Evolutionary conservation across 306 rosid species (phyloP).

Genomic region (Herpetospermum pedunculosum): DNA sequence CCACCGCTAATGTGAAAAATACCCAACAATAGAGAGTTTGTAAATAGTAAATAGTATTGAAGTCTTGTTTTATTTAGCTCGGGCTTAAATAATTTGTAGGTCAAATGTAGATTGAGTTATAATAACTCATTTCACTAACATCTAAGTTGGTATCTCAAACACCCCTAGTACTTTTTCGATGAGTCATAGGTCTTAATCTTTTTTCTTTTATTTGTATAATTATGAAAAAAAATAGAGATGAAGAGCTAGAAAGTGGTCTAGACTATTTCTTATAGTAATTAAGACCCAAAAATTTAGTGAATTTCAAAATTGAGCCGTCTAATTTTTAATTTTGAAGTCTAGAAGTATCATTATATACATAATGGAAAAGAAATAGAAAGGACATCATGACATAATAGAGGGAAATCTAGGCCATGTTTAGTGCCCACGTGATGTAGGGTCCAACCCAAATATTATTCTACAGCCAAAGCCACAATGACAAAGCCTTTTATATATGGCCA

Average conservation of each 20-base stretch:
- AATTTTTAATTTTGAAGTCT: not conserved
- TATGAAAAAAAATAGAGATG: not conserved
- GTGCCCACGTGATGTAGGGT: conserved; percentile 3
- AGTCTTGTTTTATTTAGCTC: too few species aligned
- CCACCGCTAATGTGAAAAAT: too few species aligned
- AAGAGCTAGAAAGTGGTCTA: not conserved
- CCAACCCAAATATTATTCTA: not conserved
- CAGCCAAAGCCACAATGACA: not conserved
- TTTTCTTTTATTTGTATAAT: not conserved
- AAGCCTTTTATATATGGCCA: not conserved
- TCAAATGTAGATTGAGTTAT: too few species aligned
- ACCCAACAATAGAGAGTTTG: too few species aligned
- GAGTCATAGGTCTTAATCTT: not conserved
- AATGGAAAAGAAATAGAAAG: not conserved
- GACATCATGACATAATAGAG: not conserved
- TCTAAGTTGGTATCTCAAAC: too few species aligned
- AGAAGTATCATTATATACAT: not conserved
- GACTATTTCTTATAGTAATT: not conserved
- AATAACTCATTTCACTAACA: too few species aligned
- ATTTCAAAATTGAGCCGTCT: not conserved
- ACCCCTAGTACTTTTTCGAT: not conserved
- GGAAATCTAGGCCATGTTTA: not conserved
- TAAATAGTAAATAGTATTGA: too few species aligned
- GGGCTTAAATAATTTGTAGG: too few species aligned
- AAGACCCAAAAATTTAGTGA: not conserved